Conservation (phyloP, 176 grass and related monocot species). For the Typha latifolia region DNA sequence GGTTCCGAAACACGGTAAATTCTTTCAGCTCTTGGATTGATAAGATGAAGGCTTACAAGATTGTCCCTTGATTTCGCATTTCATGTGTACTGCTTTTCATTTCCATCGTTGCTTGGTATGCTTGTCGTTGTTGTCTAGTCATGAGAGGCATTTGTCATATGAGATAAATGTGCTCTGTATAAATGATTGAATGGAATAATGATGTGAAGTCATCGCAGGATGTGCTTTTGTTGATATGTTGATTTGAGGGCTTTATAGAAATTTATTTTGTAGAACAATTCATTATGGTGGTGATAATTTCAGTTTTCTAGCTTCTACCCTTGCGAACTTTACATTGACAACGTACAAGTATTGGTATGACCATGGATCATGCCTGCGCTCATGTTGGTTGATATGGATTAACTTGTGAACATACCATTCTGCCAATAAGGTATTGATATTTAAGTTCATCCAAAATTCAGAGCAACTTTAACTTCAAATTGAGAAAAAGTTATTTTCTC, state of each 20-base stretch:
- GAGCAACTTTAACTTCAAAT: too few relatives aligned
- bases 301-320: too few relatives aligned
- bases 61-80: slow-evolving; percentile 44
- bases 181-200: background rate
- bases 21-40: slow-evolving; percentile 77
- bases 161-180: background rate
- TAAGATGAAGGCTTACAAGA: slow-evolving; percentile 63
- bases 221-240: background rate
- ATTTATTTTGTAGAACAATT: background rate
- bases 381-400: too few relatives aligned
- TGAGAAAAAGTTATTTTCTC: too few relatives aligned
- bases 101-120: background rate
- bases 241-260: background rate
- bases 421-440: too few relatives aligned
- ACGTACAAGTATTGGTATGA: too few relatives aligned
- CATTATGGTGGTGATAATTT: too few relatives aligned
- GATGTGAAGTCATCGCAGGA: background rate
- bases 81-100: background rate
- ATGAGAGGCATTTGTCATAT: background rate
- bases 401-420: too few relatives aligned
- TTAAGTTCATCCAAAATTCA: too few relatives aligned
- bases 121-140: background rate
- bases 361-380: too few relatives aligned
- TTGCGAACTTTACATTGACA: too few relatives aligned
- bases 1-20: slow-evolving; percentile 58